phyloP scores from a whole-genome alignment of 495 filamentous ascomycete species.

The Penicillium argentinense region DNA sequence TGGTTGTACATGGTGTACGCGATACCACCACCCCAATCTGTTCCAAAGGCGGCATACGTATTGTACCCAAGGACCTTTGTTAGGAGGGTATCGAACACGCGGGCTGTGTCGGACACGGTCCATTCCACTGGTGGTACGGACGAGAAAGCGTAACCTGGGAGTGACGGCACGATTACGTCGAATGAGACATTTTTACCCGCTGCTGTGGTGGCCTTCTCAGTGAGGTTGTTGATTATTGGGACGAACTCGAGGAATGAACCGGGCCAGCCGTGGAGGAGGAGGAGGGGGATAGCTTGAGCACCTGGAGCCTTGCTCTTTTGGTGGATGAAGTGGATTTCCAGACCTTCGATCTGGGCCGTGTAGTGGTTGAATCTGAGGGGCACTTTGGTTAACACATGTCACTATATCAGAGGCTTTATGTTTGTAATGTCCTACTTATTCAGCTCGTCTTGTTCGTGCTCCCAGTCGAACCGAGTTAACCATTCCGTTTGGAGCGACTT shows the following conservation, averaged over 20 bases:
- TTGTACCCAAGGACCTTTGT: conserved; percentile 24
- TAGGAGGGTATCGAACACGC: conserved; percentile 19
- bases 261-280: conserved; percentile 41
- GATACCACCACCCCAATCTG: no score
- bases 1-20: no score
- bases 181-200: conserved; percentile 18
- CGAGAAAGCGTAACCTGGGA: conserved; percentile 29
- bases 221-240: conserved; percentile 19
- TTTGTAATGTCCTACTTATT: no score
- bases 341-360: not conserved
- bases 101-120: conserved; percentile 20
- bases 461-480: no score
- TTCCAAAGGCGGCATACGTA: conserved; percentile 26
- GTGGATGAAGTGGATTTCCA: conserved; percentile 2
- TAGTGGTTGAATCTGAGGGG: not conserved
- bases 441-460: no score
- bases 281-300: conserved; percentile 28
- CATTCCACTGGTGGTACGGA: conserved; percentile 21
- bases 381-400: no score
- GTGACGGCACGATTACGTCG: conserved; percentile 27
- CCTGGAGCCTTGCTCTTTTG: not conserved
- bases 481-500: no score
- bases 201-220: no score
- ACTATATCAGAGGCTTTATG: no score
- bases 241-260: conserved; percentile 37